phyloP scores from a whole-genome alignment of 73 alveolate genomes.

The Paramecium biaurelia region DNA sequence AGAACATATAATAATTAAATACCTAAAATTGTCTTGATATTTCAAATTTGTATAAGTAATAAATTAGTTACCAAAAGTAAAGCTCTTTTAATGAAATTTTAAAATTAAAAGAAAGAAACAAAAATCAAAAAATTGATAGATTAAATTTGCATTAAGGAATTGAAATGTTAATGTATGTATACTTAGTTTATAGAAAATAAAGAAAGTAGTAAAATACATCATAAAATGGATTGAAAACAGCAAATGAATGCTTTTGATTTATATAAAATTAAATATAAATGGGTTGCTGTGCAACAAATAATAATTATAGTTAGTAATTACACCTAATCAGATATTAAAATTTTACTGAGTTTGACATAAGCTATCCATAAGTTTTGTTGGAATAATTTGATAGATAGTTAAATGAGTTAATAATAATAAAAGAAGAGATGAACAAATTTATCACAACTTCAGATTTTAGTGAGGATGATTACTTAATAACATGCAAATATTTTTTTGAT shows the following conservation, averaged over 20 bases:
- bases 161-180: not conserved
- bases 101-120: too few species aligned
- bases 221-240: not conserved
- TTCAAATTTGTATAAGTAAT: too few species aligned
- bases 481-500: not conserved
- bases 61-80: too few species aligned
- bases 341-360: not conserved
- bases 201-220: too few species aligned
- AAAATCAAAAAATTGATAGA: too few species aligned
- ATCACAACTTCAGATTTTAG: not conserved
- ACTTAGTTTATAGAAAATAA: too few species aligned
- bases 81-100: too few species aligned
- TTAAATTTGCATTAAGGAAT: not conserved
- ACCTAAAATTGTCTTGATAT: not conserved
- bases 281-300: constrained; percentile 7
- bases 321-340: not conserved
- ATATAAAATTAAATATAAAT: not conserved
- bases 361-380: not conserved
- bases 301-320: not conserved
- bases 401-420: not conserved
- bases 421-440: not conserved
- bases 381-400: not conserved
- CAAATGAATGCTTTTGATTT: not conserved
- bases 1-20: too few species aligned
- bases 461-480: not conserved